Evolutionary conservation across 805 yeast genomes (phyloP), one percentile per base, ranked within the genome.

Genomic region (Yarrowia sp.): DNA sequence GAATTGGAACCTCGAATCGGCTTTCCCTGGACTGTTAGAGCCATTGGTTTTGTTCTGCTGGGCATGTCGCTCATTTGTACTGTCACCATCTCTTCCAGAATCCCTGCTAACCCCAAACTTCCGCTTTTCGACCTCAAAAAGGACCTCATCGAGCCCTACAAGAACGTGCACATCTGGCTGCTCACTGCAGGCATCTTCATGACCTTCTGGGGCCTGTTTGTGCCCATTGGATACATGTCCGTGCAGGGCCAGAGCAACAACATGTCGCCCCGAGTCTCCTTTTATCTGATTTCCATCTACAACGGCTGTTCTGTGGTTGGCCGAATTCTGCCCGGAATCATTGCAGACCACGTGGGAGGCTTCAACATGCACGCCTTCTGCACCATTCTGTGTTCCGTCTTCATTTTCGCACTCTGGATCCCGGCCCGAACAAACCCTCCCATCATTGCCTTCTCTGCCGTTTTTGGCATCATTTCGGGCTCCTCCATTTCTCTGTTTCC

Each of bases 401-500:
- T 83, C 19, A 78, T 83, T 2, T 75, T 87, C 52, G 78, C 79
- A 0, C 70, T 87, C 19, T 87, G 91, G 92, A 74, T 86, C 21
- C 92, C 92, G 0, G 71, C 71, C 10, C 14, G 24, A 22, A 41
- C 63, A 12, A 58, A 58, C 63, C 63, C 63, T 58, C 80, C 78
- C 0, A 73, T 87, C 62, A 82, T 83, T 67, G 78, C 79, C 0
- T 88, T 86, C 71, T 76, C 86, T 7, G 81, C 78, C 1, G 59
- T 74, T 44, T 83, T 81, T 69, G 92, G 92, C 0, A 82, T 86
- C 69, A 80, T 82, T 66, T 78, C 83, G 33, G 85, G 90, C 6
- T 82, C 88, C 22, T 83, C 88, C 6, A 76, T 88, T 43, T 80
- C 89, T 0, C 71, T 88, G 56, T 82, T 88, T 0, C 91, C 93